Evolutionary conservation across 202 grass and related monocot species (phyloP).

Genomic region (Setaria italica): DNA sequence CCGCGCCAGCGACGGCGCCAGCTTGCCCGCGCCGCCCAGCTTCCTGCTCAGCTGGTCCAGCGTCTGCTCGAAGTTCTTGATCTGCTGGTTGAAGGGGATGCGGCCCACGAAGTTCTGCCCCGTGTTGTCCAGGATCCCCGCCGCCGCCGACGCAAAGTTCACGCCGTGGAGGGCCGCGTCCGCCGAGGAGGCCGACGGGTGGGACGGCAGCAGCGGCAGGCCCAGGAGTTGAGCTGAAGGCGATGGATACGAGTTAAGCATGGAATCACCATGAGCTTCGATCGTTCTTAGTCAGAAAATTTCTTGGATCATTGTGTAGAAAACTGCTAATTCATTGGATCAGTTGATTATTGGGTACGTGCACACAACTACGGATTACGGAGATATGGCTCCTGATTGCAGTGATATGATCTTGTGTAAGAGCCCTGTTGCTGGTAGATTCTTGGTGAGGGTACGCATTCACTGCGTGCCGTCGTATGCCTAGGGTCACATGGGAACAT

Average conservation of each 20-base stretch:
- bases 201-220: constrained; percentile 76
- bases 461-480: background rate
- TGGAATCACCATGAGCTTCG: background rate
- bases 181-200: constrained; percentile 55
- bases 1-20: constrained; percentile 54
- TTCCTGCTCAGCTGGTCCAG: constrained; percentile 2
- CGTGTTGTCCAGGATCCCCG: constrained; percentile 91
- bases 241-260: too few species aligned
- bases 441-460: constrained; percentile 11
- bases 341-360: background rate
- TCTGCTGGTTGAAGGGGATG: constrained; percentile 38
- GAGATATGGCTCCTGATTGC: constrained; percentile 23
- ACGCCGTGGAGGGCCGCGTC: constrained; percentile 75
- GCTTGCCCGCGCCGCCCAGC: constrained; percentile 56
- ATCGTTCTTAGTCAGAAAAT: background rate
- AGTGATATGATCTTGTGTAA: background rate
- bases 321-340: background rate
- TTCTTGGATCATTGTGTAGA: background rate
- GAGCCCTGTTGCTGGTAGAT: background rate
- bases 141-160: constrained; percentile 94
- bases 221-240: constrained; percentile 79
- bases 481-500: constrained; percentile 57
- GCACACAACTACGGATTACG: background rate
- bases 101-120: constrained; percentile 86
- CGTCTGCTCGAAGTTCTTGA: constrained; percentile 49